Evolutionary conservation across 1,284 basidiomycete species (phyloP), one percentile per base, ranked within the genome.

Genomic region (Cutaneotrichosporon spelunceum): DNA sequence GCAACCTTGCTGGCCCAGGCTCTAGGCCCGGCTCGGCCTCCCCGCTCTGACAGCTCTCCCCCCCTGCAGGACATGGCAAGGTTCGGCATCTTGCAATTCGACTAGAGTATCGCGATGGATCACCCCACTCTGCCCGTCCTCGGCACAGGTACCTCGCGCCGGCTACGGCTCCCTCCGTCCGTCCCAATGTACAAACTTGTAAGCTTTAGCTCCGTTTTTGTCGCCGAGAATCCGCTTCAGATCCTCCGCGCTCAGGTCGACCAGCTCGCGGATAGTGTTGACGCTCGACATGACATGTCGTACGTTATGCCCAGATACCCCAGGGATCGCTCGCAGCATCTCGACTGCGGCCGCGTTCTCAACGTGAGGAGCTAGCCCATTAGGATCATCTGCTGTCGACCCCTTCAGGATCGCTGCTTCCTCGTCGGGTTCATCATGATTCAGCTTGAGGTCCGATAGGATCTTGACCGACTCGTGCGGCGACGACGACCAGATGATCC

Each of bases 401-500:
- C 93, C 93, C 27, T 92, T 83, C 7, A 86, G 78, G 39, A 92
- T 85, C 0, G 93, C 93, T 44, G 84, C 84, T 7, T 81, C 73
- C 11, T 87, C 84, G 66, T 96, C 89, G 0, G 95, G 96, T 74
- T 99, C 93, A 0, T 85, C 81, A 57, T 86, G 85, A 67, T 89
- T 88, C n/a, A 82, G 72, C 76, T 99, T 99, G 30, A 99, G 86
- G 72, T 98, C 95, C 50, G 86, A 86, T 80, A 98, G 94, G 59
- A 98, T 93, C 66, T 93, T 88, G 0, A 93, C 86, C 0, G 92
- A 94, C 27, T 91, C 88, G 70, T 91, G 91, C 0, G 96, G 93
- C 1, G 93, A 97, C 2, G 92, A 93, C 0, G 93, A 95, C 96
- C 96, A 99, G 71, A 99, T 90, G 72, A 98, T 89, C 33, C 92